Evolutionary conservation across 805 yeast species (phyloP), one percentile per base, ranked within the genome.

Genomic region (Kregervanrija fluxuum): DNA sequence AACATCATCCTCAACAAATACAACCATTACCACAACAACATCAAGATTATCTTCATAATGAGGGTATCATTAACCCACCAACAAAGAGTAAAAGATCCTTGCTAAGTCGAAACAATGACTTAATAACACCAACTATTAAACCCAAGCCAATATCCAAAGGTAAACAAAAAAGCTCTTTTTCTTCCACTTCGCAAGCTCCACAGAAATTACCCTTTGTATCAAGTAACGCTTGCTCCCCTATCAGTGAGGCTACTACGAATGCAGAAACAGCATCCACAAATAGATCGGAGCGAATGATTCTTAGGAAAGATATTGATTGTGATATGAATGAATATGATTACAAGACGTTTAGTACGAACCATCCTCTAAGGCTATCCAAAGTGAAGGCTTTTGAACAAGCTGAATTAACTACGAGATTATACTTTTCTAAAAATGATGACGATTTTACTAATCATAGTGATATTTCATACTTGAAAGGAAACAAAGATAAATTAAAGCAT

Each of bases 381-480:
- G 53, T 66, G 3, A 53, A 59, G 38, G 69, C 68, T 5, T 56
- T 65, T 46, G 69, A 66, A 45, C 67, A 65, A 41, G 61, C 66
- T 5, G 70, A 66, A 42, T 47, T 58, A 46, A 62, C 69, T 4
- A 46, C 65, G 8, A 57, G 53, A 37, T 42, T 57, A 38, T 60
- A 51, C 42, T 65, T 63, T 46, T 53, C 59, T 9, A 50, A 48
- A n/a, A 44, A 47, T 37, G 50, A 41, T 14, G 46, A 39, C 1
- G 47, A 48, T 22, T 44, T 43, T 11, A 22, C 28, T 22, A 22
- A 22, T 4, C 4, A 22, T 22, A 22, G 8, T 22, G 28, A 22
- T 33, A 38, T 17, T 22, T 45, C 16, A 22, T 22, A 22, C 6
- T 22, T 22, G 2, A 22, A 22, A 5, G 8, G 28, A 5, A 38